These are phyloP conservation scores for Didymella pomorum DNA, from an alignment of 2,329 filamentous ascomycete genomes.

Conservation along the genomic window DNA sequence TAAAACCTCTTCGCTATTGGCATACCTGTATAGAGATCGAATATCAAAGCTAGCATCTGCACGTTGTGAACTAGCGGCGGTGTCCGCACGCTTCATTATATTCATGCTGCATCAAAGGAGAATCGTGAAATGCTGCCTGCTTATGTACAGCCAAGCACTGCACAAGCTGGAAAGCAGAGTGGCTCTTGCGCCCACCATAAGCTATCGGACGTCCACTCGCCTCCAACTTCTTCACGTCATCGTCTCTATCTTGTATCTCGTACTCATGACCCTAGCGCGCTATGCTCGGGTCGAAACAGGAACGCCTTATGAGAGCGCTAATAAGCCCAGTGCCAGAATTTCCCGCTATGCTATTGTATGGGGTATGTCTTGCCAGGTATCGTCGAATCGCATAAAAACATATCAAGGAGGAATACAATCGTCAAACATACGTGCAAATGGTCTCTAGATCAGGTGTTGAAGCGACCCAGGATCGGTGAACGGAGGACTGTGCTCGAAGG, in stretches of 20 bases:
- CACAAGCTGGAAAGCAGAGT: conserved; percentile 38
- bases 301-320: conserved; percentile 22
- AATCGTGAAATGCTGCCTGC: conserved; percentile 29
- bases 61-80: conserved; percentile 1
- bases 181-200: conserved; percentile 30
- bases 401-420: conserved; percentile 33
- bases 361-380: conserved; percentile 49
- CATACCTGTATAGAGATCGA: not conserved
- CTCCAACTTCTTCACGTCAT: conserved; percentile 11
- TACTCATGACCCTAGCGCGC: conserved; percentile 14
- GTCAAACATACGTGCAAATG: conserved; percentile 30
- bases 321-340: conserved; percentile 36
- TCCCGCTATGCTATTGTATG: conserved; percentile 50
- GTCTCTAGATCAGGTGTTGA: conserved; percentile 30
- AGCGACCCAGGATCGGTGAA: conserved; percentile 20
- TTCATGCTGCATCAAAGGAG: conserved; percentile 38
- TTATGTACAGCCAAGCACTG: conserved; percentile 27
- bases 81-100: conserved; percentile 18
- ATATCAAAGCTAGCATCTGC: not conserved
- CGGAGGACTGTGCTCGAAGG: conserved; percentile 12
- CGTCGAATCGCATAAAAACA: conserved; percentile 41
- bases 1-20: not conserved
- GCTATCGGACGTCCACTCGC: conserved; percentile 20
- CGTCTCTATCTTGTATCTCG: conserved; percentile 13
- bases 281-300: conserved; percentile 12